Percentiles rank a stretch among this genome's conserved stretches.
phyloP scores from a whole-genome alignment of 805 yeast genomes.

The Pichia rugopelliculosa region DNA sequence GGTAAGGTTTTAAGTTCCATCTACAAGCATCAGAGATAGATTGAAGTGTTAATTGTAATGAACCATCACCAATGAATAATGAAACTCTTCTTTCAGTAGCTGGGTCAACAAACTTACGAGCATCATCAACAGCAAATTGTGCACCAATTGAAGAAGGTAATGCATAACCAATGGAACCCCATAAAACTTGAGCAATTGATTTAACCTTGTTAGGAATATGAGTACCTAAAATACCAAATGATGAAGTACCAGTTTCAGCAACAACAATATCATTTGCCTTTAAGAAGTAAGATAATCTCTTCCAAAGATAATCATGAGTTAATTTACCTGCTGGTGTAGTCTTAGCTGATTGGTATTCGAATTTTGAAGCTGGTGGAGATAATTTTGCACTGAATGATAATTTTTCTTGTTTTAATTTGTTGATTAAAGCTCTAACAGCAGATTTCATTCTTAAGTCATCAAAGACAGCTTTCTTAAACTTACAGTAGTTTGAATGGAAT shows the following conservation, averaged over 20 bases:
- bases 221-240: conserved; percentile 62
- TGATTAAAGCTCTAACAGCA: conserved; percentile 38
- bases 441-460: conserved; percentile 67
- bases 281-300: conserved; percentile 53
- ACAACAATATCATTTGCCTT: conserved; percentile 59
- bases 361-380: conserved; percentile 43
- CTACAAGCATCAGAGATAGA: conserved; percentile 64
- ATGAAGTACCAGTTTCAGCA: conserved; percentile 71
- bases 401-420: conserved; percentile 27
- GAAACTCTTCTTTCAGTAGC: conserved; percentile 46
- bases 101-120: background rate
- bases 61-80: conserved; percentile 69
- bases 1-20: conserved; percentile 60
- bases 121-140: conserved; percentile 52
- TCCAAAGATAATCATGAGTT: conserved; percentile 66
- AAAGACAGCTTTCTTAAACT: conserved; percentile 61
- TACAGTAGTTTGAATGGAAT: conserved; percentile 71
- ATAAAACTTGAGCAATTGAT: conserved; percentile 67
- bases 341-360: conserved; percentile 34
- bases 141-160: conserved; percentile 67
- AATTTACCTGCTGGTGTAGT: conserved; percentile 38
- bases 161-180: conserved; percentile 72
- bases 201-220: conserved; percentile 54
- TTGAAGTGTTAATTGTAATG: conserved; percentile 67
- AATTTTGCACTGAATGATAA: conserved; percentile 38